A percentile compares a stretch with the other conserved stretches of the same genome.
Conservation (phyloP, 2,329 filamentous ascomycete genomes). For the Sclerotinia glacialis region DNA sequence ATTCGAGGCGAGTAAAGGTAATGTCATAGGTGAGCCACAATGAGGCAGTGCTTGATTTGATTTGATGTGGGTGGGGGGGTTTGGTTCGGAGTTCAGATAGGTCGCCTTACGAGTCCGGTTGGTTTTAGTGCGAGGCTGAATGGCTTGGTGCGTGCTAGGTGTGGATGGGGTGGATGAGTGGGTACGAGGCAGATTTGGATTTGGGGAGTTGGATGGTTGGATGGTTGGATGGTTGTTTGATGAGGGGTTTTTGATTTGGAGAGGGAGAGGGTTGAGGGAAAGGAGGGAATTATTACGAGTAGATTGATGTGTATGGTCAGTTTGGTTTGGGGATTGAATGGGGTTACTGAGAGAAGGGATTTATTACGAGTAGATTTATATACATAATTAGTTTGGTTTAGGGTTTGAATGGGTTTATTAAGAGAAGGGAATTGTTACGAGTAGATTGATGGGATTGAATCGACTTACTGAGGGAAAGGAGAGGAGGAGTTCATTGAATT, state of each 20-base stretch:
- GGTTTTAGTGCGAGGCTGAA: conserved; percentile 15
- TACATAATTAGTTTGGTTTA: too few relatives aligned
- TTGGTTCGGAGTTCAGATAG: not conserved
- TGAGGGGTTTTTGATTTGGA: not conserved
- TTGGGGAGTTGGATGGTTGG: not conserved
- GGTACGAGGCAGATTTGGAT: conserved; percentile 7
- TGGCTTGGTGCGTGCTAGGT: not conserved
- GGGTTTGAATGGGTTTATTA: too few relatives aligned
- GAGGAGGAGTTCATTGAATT: too few relatives aligned
- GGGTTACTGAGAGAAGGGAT: too few relatives aligned
- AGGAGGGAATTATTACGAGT: not conserved
- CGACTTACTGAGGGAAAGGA: too few relatives aligned
- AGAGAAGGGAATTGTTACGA: too few relatives aligned
- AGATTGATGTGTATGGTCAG: too few relatives aligned
- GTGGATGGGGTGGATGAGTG: not conserved
- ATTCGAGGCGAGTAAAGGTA: conserved; percentile 6
- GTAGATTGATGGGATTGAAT: too few relatives aligned
- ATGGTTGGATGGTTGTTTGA: not conserved
- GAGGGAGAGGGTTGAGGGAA: too few relatives aligned
- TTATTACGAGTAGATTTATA: too few relatives aligned
- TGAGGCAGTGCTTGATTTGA: conserved; percentile 16
- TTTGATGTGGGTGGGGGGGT: not conserved
- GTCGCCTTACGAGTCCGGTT: conserved; percentile 16
- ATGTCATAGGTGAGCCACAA: conserved; percentile 14
- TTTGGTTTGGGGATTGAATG: too few relatives aligned